Evolutionary conservation across 371 early-diverging fungal genomes (phyloP).

Genomic region (Apophysomyces ossiformis): DNA sequence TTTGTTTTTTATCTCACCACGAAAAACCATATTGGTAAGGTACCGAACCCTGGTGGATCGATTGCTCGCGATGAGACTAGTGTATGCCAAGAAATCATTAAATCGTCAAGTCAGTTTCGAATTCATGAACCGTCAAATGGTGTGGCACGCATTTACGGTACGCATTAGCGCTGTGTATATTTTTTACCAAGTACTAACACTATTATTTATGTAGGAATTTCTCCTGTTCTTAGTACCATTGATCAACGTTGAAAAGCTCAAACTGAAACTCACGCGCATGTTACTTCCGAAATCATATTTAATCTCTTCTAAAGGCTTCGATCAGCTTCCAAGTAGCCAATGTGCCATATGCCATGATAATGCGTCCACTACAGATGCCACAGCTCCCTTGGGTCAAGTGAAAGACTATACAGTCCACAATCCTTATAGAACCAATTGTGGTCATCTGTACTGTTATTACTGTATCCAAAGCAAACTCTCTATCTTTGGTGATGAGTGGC

Average conservation of each 20-base stretch:
- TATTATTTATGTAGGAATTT: constrained; percentile 70
- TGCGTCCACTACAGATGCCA: constrained; percentile 34
- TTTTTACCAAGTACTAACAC: neutral
- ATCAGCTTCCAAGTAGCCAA: constrained; percentile 64
- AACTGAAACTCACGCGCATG: constrained; percentile 61
- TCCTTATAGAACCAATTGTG: constrained; percentile 81
- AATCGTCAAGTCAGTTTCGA: constrained; percentile 87
- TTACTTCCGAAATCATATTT: constrained; percentile 60
- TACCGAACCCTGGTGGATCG: constrained; percentile 83
- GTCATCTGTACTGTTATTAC: constrained; percentile 88
- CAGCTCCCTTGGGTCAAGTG: constrained; percentile 32
- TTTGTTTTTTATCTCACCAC: neutral
- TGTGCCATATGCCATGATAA: constrained; percentile 77
- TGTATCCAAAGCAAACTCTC: constrained; percentile 83
- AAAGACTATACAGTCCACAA: constrained; percentile 59
- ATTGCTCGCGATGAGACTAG: constrained; percentile 79
- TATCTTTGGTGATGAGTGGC: constrained; percentile 74
- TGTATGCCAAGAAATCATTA: constrained; percentile 77
- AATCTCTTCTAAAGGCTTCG: constrained; percentile 56
- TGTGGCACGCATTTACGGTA: constrained; percentile 94
- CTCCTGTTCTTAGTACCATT: constrained; percentile 85
- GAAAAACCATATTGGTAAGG: constrained; percentile 23
- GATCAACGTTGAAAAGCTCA: constrained; percentile 78
- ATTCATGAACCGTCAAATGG: constrained; percentile 91
- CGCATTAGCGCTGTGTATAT: constrained; percentile 16